Conservation (phyloP, 129 eudicot species). For the Smallanthus sonchifolius region DNA sequence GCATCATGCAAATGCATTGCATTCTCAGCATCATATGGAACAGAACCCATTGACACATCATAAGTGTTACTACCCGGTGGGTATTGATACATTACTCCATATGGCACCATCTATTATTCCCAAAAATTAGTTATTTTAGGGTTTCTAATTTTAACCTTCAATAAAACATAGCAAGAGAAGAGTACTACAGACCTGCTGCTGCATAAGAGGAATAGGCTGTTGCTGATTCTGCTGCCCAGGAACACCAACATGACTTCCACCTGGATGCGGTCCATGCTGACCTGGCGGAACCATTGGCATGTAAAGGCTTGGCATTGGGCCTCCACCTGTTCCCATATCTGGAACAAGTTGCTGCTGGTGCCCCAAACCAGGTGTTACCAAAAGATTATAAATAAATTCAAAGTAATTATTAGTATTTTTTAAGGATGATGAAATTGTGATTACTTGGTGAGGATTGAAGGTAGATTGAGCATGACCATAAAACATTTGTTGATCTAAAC, state of each 20-base stretch:
- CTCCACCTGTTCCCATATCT: conserved; percentile 73
- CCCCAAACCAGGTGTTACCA: conserved; percentile 53
- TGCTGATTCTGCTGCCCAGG: conserved; percentile 63
- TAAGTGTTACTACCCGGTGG: conserved; percentile 69
- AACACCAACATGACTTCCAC: conserved; percentile 60
- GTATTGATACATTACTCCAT: conserved; percentile 65
- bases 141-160: neutral
- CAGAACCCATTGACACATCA: conserved; percentile 55
- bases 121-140: neutral
- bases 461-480: conserved; percentile 91
- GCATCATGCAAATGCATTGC: conserved; percentile 33
- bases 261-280: conserved; percentile 82
- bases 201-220: conserved; percentile 63
- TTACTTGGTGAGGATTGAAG: conserved; percentile 86
- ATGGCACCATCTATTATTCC: conserved; percentile 67
- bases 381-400: neutral
- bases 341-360: conserved; percentile 95
- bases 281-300: conserved; percentile 81
- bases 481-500: conserved; percentile 77
- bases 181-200: conserved; percentile 59
- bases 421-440: neutral
- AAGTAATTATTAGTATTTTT: neutral
- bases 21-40: conserved; percentile 48
- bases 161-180: neutral
- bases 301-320: conserved; percentile 72